phyloP scores from a whole-genome alignment of 1,139 yeast genomes.

The Suhomyces panamericanus region DNA sequence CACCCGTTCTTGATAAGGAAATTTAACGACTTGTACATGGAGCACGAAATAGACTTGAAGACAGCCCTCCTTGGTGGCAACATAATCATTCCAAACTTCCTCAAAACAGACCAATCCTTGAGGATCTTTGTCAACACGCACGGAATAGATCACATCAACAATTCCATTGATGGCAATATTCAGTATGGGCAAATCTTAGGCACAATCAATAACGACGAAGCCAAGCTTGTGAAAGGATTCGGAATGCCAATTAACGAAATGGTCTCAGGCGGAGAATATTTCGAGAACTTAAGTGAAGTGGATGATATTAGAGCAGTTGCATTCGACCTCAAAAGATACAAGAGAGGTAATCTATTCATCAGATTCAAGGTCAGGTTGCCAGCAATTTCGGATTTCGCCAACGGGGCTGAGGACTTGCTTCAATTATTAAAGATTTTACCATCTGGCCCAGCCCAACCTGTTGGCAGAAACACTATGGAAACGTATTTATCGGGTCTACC shows the following conservation, averaged over 20 bases:
- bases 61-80: conserved; percentile 60
- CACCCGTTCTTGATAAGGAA: conserved; percentile 49
- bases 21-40: conserved; percentile 49
- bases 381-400: conserved; percentile 27
- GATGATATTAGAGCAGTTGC: conserved; percentile 19
- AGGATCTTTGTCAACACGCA: conserved; percentile 43
- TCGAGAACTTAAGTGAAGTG: conserved; percentile 20
- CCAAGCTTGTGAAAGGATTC: conserved; percentile 49
- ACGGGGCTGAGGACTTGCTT: conserved; percentile 23
- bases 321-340: conserved; percentile 25
- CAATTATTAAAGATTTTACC: conserved; percentile 32
- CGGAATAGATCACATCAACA: conserved; percentile 30
- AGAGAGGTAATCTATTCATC: conserved; percentile 43
- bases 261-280: conserved; percentile 29
- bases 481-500: conserved; percentile 26
- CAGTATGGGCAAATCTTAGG: conserved; percentile 50
- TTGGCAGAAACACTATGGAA: conserved; percentile 12
- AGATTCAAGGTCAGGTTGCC: conserved; percentile 45
- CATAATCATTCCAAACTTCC: conserved; percentile 44
- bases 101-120: conserved; percentile 42
- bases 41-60: conserved; percentile 46
- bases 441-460: background rate
- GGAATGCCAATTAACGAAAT: conserved; percentile 67
- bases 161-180: conserved; percentile 23
- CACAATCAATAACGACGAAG: conserved; percentile 43